A percentile compares a stretch with the other conserved stretches of the same genome.
Conservation (phyloP, 192 early-diverging fungal genomes). For the Rhizophagus clarus region DNA sequence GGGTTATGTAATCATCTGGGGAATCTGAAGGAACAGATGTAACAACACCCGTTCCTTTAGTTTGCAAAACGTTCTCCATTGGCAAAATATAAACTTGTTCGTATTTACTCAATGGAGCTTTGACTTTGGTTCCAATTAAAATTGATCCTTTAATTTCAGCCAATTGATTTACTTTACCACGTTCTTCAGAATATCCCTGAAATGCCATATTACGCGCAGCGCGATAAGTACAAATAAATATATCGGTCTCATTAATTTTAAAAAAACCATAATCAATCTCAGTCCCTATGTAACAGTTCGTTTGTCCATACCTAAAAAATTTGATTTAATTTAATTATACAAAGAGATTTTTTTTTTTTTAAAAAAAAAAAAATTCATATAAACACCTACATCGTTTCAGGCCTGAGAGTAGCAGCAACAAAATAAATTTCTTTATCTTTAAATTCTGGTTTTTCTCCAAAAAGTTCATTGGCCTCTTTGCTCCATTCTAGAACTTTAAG, state of each 20-base stretch:
- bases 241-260: constrained; percentile 73
- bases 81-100: constrained; percentile 88
- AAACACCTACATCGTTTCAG: constrained; percentile 96
- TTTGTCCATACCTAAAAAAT: constrained; percentile 79
- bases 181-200: constrained; percentile 78
- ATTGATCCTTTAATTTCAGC: constrained; percentile 75
- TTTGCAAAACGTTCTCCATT: constrained; percentile 94
- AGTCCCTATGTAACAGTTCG: constrained; percentile 96
- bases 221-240: constrained; percentile 88
- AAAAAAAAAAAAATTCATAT: no score
- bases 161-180: constrained; percentile 71
- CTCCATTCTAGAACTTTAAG: constrained; percentile 78
- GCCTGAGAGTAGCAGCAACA: constrained; percentile 94
- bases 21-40: constrained; percentile 99
- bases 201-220: constrained; percentile 97
- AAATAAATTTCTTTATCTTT: constrained; percentile 80
- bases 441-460: constrained; percentile 56
- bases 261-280: constrained; percentile 91
- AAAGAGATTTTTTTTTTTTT: neutral
- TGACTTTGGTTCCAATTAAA: constrained; percentile 87
- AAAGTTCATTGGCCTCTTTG: constrained; percentile 43
- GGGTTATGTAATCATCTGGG: constrained; percentile 92
- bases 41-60: constrained; percentile 98
- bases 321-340: neutral
- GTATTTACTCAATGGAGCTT: constrained; percentile 83